A percentile compares a stretch with the other conserved stretches of the same genome.
These are phyloP conservation scores for Blastobotrys aristatus DNA, from an alignment of 1,139 yeast species.

Conservation along the genomic window DNA sequence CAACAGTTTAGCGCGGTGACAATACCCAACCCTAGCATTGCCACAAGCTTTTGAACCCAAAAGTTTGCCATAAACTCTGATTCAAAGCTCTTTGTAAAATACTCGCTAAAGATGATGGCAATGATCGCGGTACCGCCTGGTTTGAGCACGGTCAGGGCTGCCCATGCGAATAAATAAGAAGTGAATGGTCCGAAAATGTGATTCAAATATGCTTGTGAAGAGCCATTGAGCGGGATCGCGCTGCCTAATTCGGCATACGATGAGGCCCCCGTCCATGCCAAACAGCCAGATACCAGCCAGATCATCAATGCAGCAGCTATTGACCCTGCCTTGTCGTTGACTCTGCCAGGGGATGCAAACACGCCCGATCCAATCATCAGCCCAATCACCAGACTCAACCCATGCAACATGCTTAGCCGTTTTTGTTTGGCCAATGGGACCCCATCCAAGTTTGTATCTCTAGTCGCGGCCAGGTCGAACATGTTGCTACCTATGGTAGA, in stretches of 20 bases:
- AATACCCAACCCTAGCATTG: constrained; percentile 29
- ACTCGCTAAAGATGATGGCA: constrained; percentile 40
- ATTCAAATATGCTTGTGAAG: constrained; percentile 39
- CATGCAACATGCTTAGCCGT: constrained; percentile 35
- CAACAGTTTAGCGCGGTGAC: constrained; percentile 33
- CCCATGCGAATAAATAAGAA: constrained; percentile 40
- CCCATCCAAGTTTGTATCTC: constrained; percentile 23
- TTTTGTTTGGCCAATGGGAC: constrained; percentile 35
- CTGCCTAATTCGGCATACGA: constrained; percentile 41
- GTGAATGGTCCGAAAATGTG: constrained; percentile 39
- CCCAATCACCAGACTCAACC: constrained; percentile 40
- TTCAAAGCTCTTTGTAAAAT: constrained; percentile 25
- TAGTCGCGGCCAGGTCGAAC: constrained; percentile 30
- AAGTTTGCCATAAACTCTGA: constrained; percentile 22
- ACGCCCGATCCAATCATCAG: constrained; percentile 43
- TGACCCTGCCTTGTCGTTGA: constrained; percentile 37
- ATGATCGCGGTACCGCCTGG: constrained; percentile 42
- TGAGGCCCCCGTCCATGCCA: constrained; percentile 44
- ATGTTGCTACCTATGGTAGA: constrained; percentile 31
- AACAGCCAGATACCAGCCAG: constrained; percentile 38
- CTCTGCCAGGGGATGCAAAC: constrained; percentile 41
- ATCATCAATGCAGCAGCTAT: constrained; percentile 37
- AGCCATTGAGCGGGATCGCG: constrained; percentile 40
- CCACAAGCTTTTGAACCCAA: constrained; percentile 33
- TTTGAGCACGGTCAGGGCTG: constrained; percentile 37